Evolutionary conservation across 345 rosid genomes (phyloP).

Genomic region (Citrus inodora): DNA sequence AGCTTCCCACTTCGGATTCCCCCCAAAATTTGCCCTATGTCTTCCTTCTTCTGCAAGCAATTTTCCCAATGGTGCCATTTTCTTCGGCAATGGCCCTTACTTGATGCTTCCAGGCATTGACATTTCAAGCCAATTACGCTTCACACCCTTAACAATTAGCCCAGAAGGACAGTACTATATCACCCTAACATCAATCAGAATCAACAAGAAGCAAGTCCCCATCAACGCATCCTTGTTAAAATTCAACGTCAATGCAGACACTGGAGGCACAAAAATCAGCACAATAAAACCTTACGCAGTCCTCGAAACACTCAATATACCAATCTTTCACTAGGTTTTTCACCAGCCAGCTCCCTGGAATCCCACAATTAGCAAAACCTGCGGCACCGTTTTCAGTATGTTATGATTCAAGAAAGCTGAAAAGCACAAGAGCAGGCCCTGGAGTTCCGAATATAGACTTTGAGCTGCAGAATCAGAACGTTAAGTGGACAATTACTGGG

Average conservation of each 20-base stretch:
- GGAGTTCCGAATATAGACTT: conserved; percentile 26
- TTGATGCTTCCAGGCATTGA: conserved; percentile 13
- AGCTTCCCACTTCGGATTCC: conserved; percentile 26
- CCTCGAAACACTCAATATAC: conserved; percentile 27
- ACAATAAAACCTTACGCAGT: conserved; percentile 22
- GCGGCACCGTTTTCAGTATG: conserved; percentile 20
- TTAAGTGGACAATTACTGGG: conserved; percentile 23
- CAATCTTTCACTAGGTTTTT: conserved; percentile 15
- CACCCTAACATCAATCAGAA: conserved; percentile 12
- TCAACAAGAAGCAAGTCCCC: conserved; percentile 16
- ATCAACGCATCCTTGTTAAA: conserved; percentile 1
- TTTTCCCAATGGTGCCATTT: not conserved
- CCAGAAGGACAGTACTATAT: conserved; percentile 27
- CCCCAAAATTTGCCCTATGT: conserved; percentile 32
- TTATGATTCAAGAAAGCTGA: conserved; percentile 3
- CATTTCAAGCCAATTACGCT: conserved; percentile 6
- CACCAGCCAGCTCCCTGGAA: conserved; percentile 1
- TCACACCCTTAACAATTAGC: conserved; percentile 25
- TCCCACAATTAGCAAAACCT: not conserved
- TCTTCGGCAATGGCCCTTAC: conserved; percentile 30
- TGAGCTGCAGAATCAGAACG: conserved; percentile 14
- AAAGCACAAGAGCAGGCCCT: conserved; percentile 3
- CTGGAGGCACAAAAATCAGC: conserved; percentile 25
- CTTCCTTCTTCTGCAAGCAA: not conserved
- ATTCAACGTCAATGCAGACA: not conserved